Evolutionary conservation across 2,329 filamentous ascomycete genomes (phyloP), one percentile per base, ranked within the genome.

Genomic region (Metarhizium robertsii): DNA sequence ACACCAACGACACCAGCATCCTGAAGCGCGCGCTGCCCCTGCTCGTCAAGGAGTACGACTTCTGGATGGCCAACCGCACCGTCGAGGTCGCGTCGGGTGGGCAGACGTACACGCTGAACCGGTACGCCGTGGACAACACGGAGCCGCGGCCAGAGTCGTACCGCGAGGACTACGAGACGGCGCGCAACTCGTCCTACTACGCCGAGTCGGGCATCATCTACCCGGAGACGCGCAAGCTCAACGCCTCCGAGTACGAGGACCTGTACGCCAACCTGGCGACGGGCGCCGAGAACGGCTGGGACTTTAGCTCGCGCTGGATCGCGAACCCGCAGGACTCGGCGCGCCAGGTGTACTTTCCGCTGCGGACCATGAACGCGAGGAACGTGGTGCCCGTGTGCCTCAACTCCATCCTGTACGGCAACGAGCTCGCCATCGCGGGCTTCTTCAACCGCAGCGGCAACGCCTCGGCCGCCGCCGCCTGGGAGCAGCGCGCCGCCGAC

Each of bases 131-230:
- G 6, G 66, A 71, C 13, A 87, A 87, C 66, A 86, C 78, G 2
- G 79, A 85, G 61, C 85, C 85, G 2, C 78, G 85, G 2, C 85
- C 85, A 2, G 85, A 88, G 66, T 86, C 83, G 0, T 88, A 79
- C 67, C 74, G 77, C 29, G 84, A 87, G 61, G 85, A 88, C 66
- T 87, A 81, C 62, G 67, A 76, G 34, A 85, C 82, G 0, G 84
- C 81, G n/a, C 85, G 76, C 64, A 88, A 87, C 63, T 61, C 68
- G 32, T 85, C 83, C 0, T 87, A 86, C 69, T 83, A 82, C 64
- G 75, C 81, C 13, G 62, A 69, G 4, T 76, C 78, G 2, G 84
- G 83, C 29, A 78, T 79, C 48, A 77, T 83, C 59, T 86, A 84
- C 62, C 79, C 81, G 0, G 75, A 77, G 52, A 73, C 66, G 0